phyloP scores from a whole-genome alignment of 2,329 filamentous ascomycete genomes.

The Cladosporium sp. region DNA sequence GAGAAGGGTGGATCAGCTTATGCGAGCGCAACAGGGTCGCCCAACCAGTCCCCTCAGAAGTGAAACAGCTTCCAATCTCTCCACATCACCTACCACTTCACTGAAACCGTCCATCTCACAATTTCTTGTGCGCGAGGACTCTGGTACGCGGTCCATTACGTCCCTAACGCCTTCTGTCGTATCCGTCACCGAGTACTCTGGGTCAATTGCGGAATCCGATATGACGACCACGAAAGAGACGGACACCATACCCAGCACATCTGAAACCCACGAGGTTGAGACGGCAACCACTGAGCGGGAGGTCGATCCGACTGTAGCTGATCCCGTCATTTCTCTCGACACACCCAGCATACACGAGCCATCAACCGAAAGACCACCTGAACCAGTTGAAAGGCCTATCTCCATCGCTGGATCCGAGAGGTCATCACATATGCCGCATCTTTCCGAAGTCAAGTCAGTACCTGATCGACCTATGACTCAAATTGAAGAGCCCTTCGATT shows the following conservation, averaged over 20 bases:
- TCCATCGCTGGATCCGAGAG: not conserved
- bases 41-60: conserved; percentile 19
- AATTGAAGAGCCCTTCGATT: conserved; percentile 37
- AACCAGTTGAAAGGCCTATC: not conserved
- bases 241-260: conserved; percentile 12
- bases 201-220: conserved; percentile 14
- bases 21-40: conserved; percentile 19
- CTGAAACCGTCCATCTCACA: conserved; percentile 29
- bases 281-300: conserved; percentile 12
- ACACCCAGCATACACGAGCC: conserved; percentile 7
- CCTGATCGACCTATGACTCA: conserved; percentile 34
- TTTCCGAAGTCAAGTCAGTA: not conserved
- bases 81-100: conserved; percentile 16
- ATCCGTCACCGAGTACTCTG: conserved; percentile 17
- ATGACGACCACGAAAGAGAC: conserved; percentile 14
- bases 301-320: not conserved
- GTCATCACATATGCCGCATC: not conserved
- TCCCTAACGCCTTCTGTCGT: conserved; percentile 20
- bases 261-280: not conserved
- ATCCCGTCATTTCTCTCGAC: not conserved
- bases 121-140: conserved; percentile 27
- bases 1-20: conserved; percentile 25
- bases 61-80: conserved; percentile 5
- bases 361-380: not conserved
- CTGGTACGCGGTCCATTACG: conserved; percentile 23